Evolutionary conservation across 108 stramenopile genomes (phyloP).

Genomic region (Stephanodiscus minutulus): DNA sequence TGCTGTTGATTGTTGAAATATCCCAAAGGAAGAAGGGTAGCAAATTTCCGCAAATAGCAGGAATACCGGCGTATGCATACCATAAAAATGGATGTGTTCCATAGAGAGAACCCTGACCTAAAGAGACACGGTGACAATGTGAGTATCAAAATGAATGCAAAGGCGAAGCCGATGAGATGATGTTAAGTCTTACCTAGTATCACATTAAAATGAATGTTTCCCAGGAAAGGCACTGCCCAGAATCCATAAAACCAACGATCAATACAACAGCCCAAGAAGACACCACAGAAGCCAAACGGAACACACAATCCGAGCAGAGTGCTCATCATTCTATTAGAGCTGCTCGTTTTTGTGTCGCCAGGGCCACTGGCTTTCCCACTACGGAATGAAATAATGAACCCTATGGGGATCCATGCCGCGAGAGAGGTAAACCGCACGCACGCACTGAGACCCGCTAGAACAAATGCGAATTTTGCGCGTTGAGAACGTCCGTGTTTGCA

Average conservation of each 20-base stretch:
- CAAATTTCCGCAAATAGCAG: conserved; percentile 70
- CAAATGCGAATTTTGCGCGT: conserved; percentile 61
- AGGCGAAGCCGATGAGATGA: not conserved
- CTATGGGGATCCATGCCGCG: conserved; percentile 80
- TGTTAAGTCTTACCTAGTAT: conserved; percentile 47
- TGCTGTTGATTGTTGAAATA: conserved; percentile 11
- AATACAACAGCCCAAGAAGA: conserved; percentile 53
- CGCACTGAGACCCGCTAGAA: conserved; percentile 78
- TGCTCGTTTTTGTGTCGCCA: conserved; percentile 4
- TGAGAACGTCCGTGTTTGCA: not conserved
- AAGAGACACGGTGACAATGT: not conserved
- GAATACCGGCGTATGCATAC: conserved; percentile 82
- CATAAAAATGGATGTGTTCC: conserved; percentile 85
- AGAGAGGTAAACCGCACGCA: conserved; percentile 83
- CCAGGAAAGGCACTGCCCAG: conserved; percentile 82
- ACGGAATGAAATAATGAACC: conserved; percentile 59
- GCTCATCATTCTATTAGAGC: conserved; percentile 2
- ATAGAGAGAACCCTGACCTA: conserved; percentile 74
- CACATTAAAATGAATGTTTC: conserved; percentile 88
- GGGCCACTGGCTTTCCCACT: conserved; percentile 11
- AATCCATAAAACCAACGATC: conserved; percentile 84
- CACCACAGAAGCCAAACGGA: conserved; percentile 57
- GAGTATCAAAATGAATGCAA: not conserved
- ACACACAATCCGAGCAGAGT: conserved; percentile 58
- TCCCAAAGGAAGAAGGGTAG: conserved; percentile 67